phyloP scores from a whole-genome alignment of 2,329 filamentous ascomycete species.

The Parasarocladium wereldwijsianum region DNA sequence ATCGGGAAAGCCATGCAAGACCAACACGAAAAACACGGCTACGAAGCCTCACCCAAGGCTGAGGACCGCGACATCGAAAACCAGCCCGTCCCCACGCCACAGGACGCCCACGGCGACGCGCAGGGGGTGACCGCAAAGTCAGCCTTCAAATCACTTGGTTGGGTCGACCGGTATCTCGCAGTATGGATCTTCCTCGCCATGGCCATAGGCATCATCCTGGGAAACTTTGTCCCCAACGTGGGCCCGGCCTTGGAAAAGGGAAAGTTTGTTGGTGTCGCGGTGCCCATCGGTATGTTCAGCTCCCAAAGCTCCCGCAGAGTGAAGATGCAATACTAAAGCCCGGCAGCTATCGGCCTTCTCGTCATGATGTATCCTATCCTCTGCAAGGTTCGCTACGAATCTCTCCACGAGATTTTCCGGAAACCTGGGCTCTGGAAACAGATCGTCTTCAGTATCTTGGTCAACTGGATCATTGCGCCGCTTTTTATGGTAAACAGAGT shows the following conservation, averaged over 20 bases:
- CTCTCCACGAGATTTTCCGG: slow-evolving; percentile 50
- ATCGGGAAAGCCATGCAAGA: no score
- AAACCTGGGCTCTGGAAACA: slow-evolving; percentile 59
- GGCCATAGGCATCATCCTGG: slow-evolving; percentile 58
- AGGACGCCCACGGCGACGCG: no score
- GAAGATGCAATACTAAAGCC: not conserved
- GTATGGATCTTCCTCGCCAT: slow-evolving; percentile 71
- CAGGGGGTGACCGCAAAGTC: slow-evolving; percentile 16
- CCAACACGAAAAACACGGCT: no score
- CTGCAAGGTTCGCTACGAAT: slow-evolving; percentile 72
- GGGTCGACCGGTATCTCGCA: slow-evolving; percentile 49
- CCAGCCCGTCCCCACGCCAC: no score
- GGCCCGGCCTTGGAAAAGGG: slow-evolving; percentile 52
- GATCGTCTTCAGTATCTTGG: slow-evolving; percentile 57
- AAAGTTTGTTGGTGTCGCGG: slow-evolving; percentile 53
- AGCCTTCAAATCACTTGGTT: slow-evolving; percentile 38
- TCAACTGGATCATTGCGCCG: slow-evolving; percentile 76
- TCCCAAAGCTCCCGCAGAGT: not conserved
- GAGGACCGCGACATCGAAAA: no score
- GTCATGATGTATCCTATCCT: slow-evolving; percentile 94
- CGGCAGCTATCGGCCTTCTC: slow-evolving; percentile 57
- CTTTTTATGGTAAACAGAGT: slow-evolving; percentile 54
- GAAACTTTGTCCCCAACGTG: slow-evolving; percentile 55
- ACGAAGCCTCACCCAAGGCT: no score
- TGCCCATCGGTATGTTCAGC: slow-evolving; percentile 42